Percentiles rank a stretch among this genome's conserved stretches.
Evolutionary conservation across 75 land plant species (phyloP).

Genomic region (Sequoiadendron giganteum): DNA sequence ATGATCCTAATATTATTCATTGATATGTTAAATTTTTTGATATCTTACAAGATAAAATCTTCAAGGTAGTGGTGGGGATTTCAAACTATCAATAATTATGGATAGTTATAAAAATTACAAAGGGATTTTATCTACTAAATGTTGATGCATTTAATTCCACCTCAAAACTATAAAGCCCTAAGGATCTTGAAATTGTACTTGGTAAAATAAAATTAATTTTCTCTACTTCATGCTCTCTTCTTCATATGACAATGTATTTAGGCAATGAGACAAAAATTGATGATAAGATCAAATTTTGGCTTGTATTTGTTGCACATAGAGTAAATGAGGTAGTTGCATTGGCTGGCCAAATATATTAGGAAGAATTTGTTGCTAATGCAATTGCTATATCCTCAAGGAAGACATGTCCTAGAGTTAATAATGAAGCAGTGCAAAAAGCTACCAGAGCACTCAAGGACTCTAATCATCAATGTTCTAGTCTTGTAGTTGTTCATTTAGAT

Average conservation of each 20-base stretch:
- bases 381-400: constrained; percentile 78
- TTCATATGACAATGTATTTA: constrained; percentile 80
- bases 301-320: constrained; percentile 86
- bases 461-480: constrained; percentile 63
- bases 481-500: constrained; percentile 52
- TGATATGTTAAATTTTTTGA: too few relatives aligned
- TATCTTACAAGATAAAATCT: too few relatives aligned
- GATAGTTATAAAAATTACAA: too few relatives aligned
- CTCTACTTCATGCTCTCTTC: constrained; percentile 82
- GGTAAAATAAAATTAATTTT: constrained; percentile 67
- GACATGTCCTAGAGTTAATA: constrained; percentile 85
- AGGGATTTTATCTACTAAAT: too few relatives aligned
- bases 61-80: too few relatives aligned
- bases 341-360: constrained; percentile 74
- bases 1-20: too few relatives aligned
- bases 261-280: constrained; percentile 82
- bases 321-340: constrained; percentile 73
- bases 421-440: constrained; percentile 74
- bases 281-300: constrained; percentile 72
- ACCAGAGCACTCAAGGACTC: constrained; percentile 61
- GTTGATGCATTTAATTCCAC: too few relatives aligned
- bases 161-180: too few relatives aligned
- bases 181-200: too few relatives aligned
- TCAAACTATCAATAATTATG: too few relatives aligned
- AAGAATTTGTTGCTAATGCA: constrained; percentile 67